These are phyloP conservation scores for Heliamphora exappendiculata DNA, from an alignment of 148 eudicot genomes.

Conservation along the genomic window DNA sequence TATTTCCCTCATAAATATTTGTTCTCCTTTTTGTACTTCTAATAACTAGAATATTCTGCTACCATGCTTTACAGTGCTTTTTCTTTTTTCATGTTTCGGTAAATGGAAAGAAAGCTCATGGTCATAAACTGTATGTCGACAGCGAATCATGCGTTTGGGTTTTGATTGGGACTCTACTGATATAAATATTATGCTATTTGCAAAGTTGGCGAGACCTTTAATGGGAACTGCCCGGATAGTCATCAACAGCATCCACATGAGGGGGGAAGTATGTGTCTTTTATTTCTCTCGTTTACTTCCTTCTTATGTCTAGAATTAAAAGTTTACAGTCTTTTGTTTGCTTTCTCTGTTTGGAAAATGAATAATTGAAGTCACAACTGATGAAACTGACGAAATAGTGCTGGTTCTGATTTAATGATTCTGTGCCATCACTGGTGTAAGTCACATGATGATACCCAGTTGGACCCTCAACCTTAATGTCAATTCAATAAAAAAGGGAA, in stretches of 20 bases:
- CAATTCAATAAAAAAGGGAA: neutral
- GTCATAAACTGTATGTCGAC: slow-evolving; percentile 22
- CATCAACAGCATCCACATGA: slow-evolving; percentile 72
- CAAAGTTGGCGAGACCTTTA: slow-evolving; percentile 83
- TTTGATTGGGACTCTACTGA: slow-evolving; percentile 91
- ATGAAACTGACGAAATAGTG: neutral
- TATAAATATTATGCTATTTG: slow-evolving; percentile 72
- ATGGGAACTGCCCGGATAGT: slow-evolving; percentile 92
- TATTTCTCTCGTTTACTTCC: neutral
- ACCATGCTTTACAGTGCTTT: neutral
- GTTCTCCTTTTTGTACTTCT: neutral
- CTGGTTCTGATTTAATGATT: neutral
- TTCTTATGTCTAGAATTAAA: neutral
- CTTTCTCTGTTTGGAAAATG: neutral
- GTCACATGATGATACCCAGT: neutral
- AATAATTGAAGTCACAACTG: neutral
- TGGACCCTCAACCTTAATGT: neutral
- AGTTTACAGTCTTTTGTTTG: neutral
- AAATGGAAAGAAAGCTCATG: slow-evolving; percentile 6
- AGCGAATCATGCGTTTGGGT: slow-evolving; percentile 64
- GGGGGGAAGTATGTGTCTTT: slow-evolving; percentile 81
- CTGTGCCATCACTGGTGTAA: neutral
- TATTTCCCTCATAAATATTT: neutral
- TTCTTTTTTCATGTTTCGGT: neutral
- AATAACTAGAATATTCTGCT: neutral